Base-by-base conservation (phyloP, 768 basidiomycete genomes). In the Daedaleopsis nitida region DNA sequence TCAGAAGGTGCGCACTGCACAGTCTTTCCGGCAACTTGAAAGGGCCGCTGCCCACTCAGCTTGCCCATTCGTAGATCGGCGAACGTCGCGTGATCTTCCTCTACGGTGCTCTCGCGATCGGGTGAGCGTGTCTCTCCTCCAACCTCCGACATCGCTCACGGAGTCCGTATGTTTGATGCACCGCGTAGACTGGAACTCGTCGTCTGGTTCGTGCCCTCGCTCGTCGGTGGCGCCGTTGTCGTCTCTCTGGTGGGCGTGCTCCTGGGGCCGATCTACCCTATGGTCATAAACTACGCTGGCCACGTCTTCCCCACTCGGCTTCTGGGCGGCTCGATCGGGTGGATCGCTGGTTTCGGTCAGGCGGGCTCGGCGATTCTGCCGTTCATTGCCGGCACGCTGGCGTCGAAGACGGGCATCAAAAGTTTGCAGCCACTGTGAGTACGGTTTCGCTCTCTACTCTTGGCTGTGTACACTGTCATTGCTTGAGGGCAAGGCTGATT, bases 181-280 rank as follows among this genome's bases (percentile, higher is more conserved):
- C n/a, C n/a, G 16, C 16, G 57, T 61, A 83, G 79, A 16, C 73
- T 87, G 23, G 81, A 87, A 62, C 63, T 87, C 42, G 70, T 82
- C 38, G 73, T 88, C 10, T 88, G 87, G 86, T 72, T 81, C 2
- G 81, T 82, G 0, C 81, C 82, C 0, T 77, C 76, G 5, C 69
- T 88, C 45, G 69, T 85, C 27, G 81, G 78, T n/a, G 78, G 78
- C 49, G 86, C 83, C 0, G 73, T 88, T 4, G 76, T 80, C 16
- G 79, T 83, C 51, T 73, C 83, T 0, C 69, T 87, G 37, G 73
- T 86, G 35, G 87, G 87, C 44, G 50, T 85, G 19, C 63, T 81
- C 34, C 72, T 84, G 27, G 83, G 81, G 0, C 81, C 80, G n/a
- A 73, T 81, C 57, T 81, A 80, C 63, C 79, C 77, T 1, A 71